These are phyloP conservation scores for Jasminum sambac DNA, from an alignment of 257 asterid species.

Conservation along the genomic window DNA sequence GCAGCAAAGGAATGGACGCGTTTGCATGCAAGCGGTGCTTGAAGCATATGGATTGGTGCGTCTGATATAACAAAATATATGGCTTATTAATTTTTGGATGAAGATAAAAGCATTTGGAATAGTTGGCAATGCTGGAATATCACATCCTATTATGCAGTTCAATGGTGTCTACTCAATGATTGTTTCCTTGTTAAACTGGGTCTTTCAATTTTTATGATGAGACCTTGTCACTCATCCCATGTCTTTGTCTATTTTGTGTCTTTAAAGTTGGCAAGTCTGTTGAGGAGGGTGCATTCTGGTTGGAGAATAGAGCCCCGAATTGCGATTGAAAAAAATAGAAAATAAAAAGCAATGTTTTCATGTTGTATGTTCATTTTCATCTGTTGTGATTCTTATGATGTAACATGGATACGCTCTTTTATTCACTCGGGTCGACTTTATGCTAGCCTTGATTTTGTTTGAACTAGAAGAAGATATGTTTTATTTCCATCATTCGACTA, in stretches of 20 bases:
- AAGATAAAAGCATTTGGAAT: neutral
- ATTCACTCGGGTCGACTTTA: too few species aligned
- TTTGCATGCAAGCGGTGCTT: conserved; percentile 39
- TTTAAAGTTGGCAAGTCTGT: neutral
- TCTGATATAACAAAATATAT: neutral
- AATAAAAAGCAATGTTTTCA: too few species aligned
- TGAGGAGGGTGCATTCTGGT: neutral
- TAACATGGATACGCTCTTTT: too few species aligned
- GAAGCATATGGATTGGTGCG: conserved; percentile 5
- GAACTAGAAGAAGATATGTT: too few species aligned
- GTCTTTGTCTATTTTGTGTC: neutral
- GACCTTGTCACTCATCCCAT: neutral
- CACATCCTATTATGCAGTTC: neutral
- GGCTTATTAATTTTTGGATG: neutral
- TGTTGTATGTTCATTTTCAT: too few species aligned
- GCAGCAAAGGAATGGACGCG: conserved; percentile 47
- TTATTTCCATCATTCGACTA: too few species aligned
- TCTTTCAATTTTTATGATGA: neutral
- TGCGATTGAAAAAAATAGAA: too few species aligned
- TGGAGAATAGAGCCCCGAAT: neutral
- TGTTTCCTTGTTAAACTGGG: neutral
- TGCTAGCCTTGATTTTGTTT: too few species aligned
- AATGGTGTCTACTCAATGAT: neutral
- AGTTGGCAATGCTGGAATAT: neutral
- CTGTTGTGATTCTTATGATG: neutral